Evolutionary conservation across 2,329 filamentous ascomycete species (phyloP), one percentile per base, ranked within the genome.

Genomic region (Allantophomopsis cytisporea): DNA sequence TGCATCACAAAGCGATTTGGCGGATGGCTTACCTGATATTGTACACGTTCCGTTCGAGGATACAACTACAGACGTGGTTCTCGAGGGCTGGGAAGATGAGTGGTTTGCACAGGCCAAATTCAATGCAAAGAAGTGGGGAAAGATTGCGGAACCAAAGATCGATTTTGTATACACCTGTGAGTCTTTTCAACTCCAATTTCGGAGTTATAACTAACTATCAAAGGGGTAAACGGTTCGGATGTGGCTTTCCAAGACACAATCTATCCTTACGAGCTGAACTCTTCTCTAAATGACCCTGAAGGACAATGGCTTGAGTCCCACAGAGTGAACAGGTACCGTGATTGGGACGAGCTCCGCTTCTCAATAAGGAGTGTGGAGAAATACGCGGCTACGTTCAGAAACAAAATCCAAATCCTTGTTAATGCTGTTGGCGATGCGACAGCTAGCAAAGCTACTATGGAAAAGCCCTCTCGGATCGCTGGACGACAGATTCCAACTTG

Each of bases 261-360:
- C 35, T 54, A 53, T 33, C 50, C 51, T 7, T 64, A 60, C 40
- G 62, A 65, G 43, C 23, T 59, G 11, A 55, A 60, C 37, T 63
- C 60, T 1, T 54, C 56, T 3, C 52, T 65, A 7, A 64, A 64
- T 42, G 60, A 63, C 39, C 37, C 47, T 1, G 54, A 59, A n/a
- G 60, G 60, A 13, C 50, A 56, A 37, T 64, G 61, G 61, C 51
- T 64, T 14, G 49, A 53, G 15, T 57, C 57, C 5, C 62, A 65
- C 41, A 54, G 60, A 37, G 53, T 61, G 34, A 65, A 65, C 45
- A 47, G 61, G 14, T 65, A 65, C 43, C 59, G 62, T 2, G 62
- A 65, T 43, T 65, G 62, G 61, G 55, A 64, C 35, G 62, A 65
- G 46, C 45, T 65, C 13, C 54, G 59, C 18, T 64, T 61, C 41